These are phyloP conservation scores for Eutrema japonicum DNA, from an alignment of 345 rosid species.

Conservation along the genomic window DNA sequence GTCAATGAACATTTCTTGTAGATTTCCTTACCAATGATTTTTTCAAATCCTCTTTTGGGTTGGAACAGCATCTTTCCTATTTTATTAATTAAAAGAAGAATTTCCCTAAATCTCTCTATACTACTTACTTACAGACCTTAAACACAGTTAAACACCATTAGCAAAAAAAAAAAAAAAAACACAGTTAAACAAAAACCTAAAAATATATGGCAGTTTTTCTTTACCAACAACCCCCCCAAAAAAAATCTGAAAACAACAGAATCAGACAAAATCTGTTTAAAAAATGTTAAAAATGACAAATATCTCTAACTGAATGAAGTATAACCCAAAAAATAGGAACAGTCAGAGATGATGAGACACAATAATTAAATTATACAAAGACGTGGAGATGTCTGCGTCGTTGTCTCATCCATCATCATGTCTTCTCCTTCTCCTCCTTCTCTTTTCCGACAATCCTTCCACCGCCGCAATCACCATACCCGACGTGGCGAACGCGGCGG, in stretches of 20 bases:
- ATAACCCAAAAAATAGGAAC: conserved; percentile 8
- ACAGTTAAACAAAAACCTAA: neutral
- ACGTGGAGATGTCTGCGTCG: conserved; percentile 11
- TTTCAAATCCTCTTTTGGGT: too few relatives aligned
- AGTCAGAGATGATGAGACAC: conserved; percentile 3
- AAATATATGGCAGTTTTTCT: neutral
- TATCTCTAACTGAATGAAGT: conserved; percentile 19
- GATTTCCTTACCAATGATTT: too few relatives aligned
- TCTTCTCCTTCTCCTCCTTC: conserved; percentile 12
- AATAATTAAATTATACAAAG: neutral
- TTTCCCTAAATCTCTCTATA: too few relatives aligned
- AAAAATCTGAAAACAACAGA: neutral
- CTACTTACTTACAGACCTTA: too few relatives aligned
- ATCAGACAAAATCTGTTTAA: neutral
- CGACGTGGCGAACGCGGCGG: neutral
- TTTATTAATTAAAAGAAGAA: too few relatives aligned
- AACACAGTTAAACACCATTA: too few relatives aligned
- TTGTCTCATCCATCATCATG: conserved; percentile 30
- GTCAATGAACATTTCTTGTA: too few relatives aligned
- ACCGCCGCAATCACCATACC: conserved; percentile 9
- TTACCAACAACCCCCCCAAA: too few relatives aligned
- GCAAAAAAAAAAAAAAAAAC: too few relatives aligned
- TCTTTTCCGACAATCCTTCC: neutral
- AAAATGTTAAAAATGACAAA: neutral
- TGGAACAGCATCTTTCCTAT: too few relatives aligned